Percentiles rank a stretch among this genome's conserved stretches.
These are phyloP conservation scores for Kickxella alabastrina DNA, from an alignment of 192 early-diverging fungal genomes.

Conservation along the genomic window DNA sequence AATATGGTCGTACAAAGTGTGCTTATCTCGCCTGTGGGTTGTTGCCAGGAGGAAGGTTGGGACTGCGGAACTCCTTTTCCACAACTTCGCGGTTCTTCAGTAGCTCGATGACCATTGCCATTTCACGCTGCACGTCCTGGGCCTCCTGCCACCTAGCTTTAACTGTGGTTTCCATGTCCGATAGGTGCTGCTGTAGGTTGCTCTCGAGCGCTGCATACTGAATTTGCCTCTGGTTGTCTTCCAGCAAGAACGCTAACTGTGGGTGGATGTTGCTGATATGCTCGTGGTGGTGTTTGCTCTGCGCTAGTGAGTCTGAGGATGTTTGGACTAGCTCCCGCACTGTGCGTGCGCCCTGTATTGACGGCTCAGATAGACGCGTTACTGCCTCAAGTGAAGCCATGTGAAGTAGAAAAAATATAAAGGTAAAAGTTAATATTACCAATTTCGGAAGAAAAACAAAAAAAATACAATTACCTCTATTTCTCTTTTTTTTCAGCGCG, in stretches of 20 bases:
- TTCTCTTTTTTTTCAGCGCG: no score
- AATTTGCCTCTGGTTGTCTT: slow-evolving; percentile 32
- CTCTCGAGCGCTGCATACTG: slow-evolving; percentile 20
- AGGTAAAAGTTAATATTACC: no score
- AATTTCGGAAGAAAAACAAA: no score
- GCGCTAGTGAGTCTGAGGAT: slow-evolving; percentile 18
- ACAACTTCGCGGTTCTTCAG: slow-evolving; percentile 43
- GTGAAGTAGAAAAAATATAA: neutral
- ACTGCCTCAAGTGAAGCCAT: slow-evolving; percentile 49
- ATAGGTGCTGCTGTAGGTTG: slow-evolving; percentile 19
- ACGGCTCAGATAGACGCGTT: slow-evolving; percentile 47
- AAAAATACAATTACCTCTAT: no score
- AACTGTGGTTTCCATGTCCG: slow-evolving; percentile 20
- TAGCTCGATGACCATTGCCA: slow-evolving; percentile 44
- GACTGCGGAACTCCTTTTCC: slow-evolving; percentile 40
- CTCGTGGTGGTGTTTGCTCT: slow-evolving; percentile 27
- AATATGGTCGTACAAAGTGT: slow-evolving; percentile 51
- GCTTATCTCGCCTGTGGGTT: slow-evolving; percentile 5
- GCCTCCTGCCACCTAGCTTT: slow-evolving; percentile 19
- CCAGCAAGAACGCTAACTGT: slow-evolving; percentile 38
- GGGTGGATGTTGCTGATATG: slow-evolving; percentile 40
- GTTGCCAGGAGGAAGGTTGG: neutral
- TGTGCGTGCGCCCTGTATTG: slow-evolving; percentile 39
- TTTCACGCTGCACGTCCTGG: slow-evolving; percentile 27
- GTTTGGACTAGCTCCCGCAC: slow-evolving; percentile 16